Evolutionary conservation across 2,329 filamentous ascomycete species (phyloP), one percentile per base, ranked within the genome.

Genomic region (Penicillium aurantiogriseum): DNA sequence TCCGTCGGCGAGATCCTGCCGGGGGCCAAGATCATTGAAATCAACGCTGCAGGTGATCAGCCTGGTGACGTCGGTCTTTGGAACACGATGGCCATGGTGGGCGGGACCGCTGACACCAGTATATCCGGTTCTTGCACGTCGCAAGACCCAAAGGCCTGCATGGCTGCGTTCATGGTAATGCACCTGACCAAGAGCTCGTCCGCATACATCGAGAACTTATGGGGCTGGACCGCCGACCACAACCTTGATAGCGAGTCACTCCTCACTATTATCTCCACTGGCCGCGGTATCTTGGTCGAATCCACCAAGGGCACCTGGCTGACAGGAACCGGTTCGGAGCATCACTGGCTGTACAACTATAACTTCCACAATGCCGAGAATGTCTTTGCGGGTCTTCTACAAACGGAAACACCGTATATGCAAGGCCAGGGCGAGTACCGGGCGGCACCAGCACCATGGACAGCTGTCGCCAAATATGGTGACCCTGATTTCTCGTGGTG

Each of bases 161-260:
- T 79, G 67, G 81, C 78, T 1, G 79, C 80, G 0, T 81, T 77
- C 54, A 69, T 79, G 35, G 69, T 83, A 52, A 71, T 86, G 48
- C 82, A 86, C 63, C 71, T 85, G 19, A 80, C 79, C 0, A 57
- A 71, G 13, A 71, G 69, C 0, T 76, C 78, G 0, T 79, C 79
- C 1, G 78, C 77, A 4, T 85, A 85, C 60, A 74, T 84, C 42
- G 83, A 86, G 66, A 83, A 85, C 63, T 71, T 79, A 54, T 79
- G 79, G 79, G 69, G 76, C 4, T 81, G 79, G 79, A 80, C 75
- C 17, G 76, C 77, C 4, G 66, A 81, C 60, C 79, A 81, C 68
- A 79, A 80, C 58, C 72, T 85, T 36, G 75, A 79, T 48, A 80
- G 79, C 31, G 42, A 57, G 2, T 63, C 64, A 0, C 57, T 63